Evolutionary conservation across 805 yeast genomes (phyloP).

Genomic region (Hanseniaspora lindneri): DNA sequence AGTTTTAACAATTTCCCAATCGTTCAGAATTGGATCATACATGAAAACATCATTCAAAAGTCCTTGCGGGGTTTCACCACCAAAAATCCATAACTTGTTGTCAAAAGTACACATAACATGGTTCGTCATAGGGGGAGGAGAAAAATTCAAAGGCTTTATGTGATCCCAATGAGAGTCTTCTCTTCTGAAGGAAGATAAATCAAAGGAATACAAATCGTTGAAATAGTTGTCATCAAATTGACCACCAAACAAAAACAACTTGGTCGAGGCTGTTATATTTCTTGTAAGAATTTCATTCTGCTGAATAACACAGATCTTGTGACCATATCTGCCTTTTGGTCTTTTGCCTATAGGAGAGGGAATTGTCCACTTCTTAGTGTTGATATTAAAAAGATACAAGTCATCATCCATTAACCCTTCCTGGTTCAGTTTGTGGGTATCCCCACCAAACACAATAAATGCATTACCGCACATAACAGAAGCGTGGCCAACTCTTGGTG

Average conservation of each 20-base stretch:
- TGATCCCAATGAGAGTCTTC: slow-evolving; percentile 78
- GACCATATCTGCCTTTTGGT: slow-evolving; percentile 92
- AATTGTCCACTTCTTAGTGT: slow-evolving; percentile 65
- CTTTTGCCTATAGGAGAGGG: slow-evolving; percentile 63
- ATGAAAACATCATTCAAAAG: slow-evolving; percentile 68
- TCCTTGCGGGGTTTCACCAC: slow-evolving; percentile 72
- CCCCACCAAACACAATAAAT: slow-evolving; percentile 91
- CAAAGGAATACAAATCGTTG: slow-evolving; percentile 76
- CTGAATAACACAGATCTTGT: slow-evolving; percentile 64
- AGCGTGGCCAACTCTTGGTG: slow-evolving; percentile 95
- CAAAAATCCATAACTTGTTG: slow-evolving; percentile 72
- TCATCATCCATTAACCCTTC: slow-evolving; percentile 78
- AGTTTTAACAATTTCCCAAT: slow-evolving; percentile 62
- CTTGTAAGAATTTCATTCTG: slow-evolving; percentile 19
- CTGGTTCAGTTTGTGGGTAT: slow-evolving; percentile 70
- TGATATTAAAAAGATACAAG: slow-evolving; percentile 72
- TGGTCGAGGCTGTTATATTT: slow-evolving; percentile 44
- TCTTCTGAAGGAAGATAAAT: slow-evolving; percentile 71
- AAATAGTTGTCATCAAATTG: slow-evolving; percentile 75
- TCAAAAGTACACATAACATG: slow-evolving; percentile 79
- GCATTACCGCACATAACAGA: slow-evolving; percentile 88
- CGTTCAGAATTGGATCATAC: slow-evolving; percentile 55
- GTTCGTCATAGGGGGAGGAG: slow-evolving; percentile 70
- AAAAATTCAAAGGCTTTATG: slow-evolving; percentile 40
- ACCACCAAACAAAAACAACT: slow-evolving; percentile 83